Percentiles rank a stretch among this genome's conserved stretches.
These are phyloP conservation scores for Carex kokanica DNA, from an alignment of 176 grass and related monocot species.

Conservation along the genomic window DNA sequence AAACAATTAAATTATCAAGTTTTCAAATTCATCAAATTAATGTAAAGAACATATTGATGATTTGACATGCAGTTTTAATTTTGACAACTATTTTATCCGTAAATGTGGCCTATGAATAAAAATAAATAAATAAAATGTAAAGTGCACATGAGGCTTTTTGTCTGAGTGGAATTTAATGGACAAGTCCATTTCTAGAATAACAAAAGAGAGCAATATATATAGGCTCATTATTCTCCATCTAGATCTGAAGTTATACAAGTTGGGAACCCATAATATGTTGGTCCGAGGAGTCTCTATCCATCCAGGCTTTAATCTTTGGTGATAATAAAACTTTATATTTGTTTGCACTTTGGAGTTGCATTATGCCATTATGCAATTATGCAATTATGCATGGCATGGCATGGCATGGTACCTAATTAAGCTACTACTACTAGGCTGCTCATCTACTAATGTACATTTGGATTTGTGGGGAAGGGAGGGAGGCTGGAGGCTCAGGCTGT, in stretches of 20 bases:
- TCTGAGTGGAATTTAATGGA: background rate
- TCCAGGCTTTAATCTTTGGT: background rate
- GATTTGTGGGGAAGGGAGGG: background rate
- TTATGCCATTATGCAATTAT: background rate
- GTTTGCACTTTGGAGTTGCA: too few species aligned
- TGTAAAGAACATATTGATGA: too few species aligned
- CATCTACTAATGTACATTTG: too few species aligned
- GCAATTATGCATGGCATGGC: background rate
- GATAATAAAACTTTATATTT: background rate
- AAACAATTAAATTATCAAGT: too few species aligned
- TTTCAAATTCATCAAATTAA: too few species aligned
- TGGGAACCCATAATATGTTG: background rate
- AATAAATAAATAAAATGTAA: background rate
- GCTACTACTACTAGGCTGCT: too few species aligned
- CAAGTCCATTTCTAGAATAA: background rate
- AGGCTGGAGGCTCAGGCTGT: background rate
- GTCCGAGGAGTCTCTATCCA: background rate
- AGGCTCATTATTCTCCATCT: background rate
- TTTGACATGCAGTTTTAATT: too few species aligned
- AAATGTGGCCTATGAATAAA: too few species aligned
- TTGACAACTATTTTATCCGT: too few species aligned
- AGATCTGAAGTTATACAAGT: background rate
- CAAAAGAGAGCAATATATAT: background rate
- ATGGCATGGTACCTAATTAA: too few species aligned
- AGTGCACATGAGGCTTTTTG: background rate